Evolutionary conservation across 2,329 filamentous ascomycete genomes (phyloP), one percentile per base, ranked within the genome.

Genomic region (Parasarocladium wereldwijsianum): DNA sequence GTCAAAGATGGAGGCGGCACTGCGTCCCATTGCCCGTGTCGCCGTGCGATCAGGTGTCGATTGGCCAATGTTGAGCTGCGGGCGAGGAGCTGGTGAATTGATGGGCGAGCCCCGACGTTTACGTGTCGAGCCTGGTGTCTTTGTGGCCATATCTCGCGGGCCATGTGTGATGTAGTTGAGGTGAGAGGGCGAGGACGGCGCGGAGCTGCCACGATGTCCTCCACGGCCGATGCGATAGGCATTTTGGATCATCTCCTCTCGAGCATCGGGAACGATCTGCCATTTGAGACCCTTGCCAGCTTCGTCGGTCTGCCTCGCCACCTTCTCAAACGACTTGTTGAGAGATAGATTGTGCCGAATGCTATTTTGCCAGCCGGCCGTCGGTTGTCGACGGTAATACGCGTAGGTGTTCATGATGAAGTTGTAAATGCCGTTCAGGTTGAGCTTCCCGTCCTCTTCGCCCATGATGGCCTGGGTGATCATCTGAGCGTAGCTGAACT

Each of bases 271-370:
- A 4, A 83, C 75, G 45, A 98, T 86, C 53, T 87, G 83, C 90
- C 90, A 98, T 50, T 96, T 96, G 85, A 94, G 96, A 17, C 90
- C 90, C 51, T 98, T 98, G 9, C 90, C 90, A 14, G 90, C 90
- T 50, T 98, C 90, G 42, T 96, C 84, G 0, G 85, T 93, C 11
- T 82, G 77, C 26, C 90, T 76, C 3, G 90, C 81, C 7, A 93
- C 80, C 52, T 98, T 98, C 43, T 85, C 76, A 46, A 98, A 98
- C 0, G 79, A 75, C 50, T 94, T 93, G 52, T 93, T 96, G 24
- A 98, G 58, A 1, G 90, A 96, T 10, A 98, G 56, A 43, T 98
- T 98, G 51, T 98, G 90, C 9, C 90, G 77, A 40, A 98, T 98
- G 0, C 85, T 94, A 51, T 98, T 98, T 70, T 94, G 90, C 92